A percentile compares a stretch with the other conserved stretches of the same genome.
Conservation (phyloP, 1,284 basidiomycete species). For the Earliella scabrosa region DNA sequence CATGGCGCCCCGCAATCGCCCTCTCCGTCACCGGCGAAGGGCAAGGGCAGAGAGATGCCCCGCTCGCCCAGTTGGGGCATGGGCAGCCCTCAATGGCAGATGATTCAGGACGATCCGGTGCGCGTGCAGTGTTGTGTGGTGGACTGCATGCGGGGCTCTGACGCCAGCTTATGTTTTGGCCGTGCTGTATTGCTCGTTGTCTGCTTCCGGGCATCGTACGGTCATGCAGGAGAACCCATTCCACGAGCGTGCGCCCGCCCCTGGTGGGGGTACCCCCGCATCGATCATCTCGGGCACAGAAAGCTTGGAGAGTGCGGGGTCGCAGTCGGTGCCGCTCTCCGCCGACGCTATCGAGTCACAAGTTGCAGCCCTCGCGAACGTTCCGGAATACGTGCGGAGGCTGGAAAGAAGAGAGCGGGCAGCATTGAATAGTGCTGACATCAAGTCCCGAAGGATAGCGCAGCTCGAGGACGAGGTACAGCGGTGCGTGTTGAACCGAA, state of each 20-base stretch:
- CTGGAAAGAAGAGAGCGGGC: conserved; percentile 45
- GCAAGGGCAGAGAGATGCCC: conserved; percentile 14
- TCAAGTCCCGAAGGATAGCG: conserved; percentile 43
- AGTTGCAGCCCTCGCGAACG: conserved; percentile 12
- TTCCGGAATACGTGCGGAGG: conserved; percentile 42
- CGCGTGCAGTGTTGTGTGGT: conserved; percentile 11
- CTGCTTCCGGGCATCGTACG: background rate
- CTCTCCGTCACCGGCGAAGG: conserved; percentile 18
- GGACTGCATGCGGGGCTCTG: conserved; percentile 9
- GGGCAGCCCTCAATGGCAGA: conserved; percentile 16
- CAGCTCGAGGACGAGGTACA: conserved; percentile 39
- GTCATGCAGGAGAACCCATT: conserved; percentile 26
- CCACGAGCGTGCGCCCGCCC: conserved; percentile 14
- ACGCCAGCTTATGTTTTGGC: conserved; percentile 14
- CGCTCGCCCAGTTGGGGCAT: background rate
- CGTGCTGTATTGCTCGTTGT: background rate
- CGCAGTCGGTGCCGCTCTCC: conserved; percentile 9
- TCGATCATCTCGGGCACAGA: conserved; percentile 10
- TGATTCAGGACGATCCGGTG: conserved; percentile 26
- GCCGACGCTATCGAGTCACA: conserved; percentile 23
- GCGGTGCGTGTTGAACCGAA: conserved; percentile 26
- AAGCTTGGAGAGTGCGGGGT: conserved; percentile 2
- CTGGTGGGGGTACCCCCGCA: conserved; percentile 2
- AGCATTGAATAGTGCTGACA: conserved; percentile 39
- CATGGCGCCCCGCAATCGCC: background rate